These are phyloP conservation scores for Aspergillus vadensis DNA, from an alignment of 2,329 filamentous ascomycete species.

Conservation along the genomic window DNA sequence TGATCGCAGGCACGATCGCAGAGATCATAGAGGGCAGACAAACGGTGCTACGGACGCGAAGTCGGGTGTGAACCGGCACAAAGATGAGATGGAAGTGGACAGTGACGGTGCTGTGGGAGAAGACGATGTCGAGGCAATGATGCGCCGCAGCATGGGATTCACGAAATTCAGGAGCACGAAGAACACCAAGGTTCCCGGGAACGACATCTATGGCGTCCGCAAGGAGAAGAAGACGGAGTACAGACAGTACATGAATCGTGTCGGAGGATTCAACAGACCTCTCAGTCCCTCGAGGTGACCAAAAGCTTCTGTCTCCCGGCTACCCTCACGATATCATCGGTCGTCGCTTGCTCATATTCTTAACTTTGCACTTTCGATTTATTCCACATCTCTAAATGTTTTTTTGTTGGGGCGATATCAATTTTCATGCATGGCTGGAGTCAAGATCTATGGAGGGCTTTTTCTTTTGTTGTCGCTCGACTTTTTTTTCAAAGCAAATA, in stretches of 20 bases:
- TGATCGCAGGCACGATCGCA: constrained; percentile 36
- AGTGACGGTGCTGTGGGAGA: constrained; percentile 55
- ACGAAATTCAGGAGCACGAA: constrained; percentile 83
- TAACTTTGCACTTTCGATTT: constrained; percentile 5
- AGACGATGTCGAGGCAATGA: constrained; percentile 70
- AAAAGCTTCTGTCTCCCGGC: background rate
- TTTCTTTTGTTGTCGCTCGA: background rate
- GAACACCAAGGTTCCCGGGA: constrained; percentile 83
- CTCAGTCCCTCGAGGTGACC: constrained; percentile 48
- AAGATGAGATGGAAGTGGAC: constrained; percentile 41
- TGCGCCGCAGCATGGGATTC: constrained; percentile 90
- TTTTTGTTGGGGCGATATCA: constrained; percentile 19
- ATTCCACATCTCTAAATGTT: constrained; percentile 8
- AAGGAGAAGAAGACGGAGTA: constrained; percentile 97
- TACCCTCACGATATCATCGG: background rate
- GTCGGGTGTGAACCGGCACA: constrained; percentile 21
- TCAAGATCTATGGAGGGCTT: constrained; percentile 19
- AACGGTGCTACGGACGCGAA: constrained; percentile 29
- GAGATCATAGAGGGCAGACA: constrained; percentile 27
- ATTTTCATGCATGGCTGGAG: constrained; percentile 34
- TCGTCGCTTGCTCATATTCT: constrained; percentile 12
- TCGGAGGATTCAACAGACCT: constrained; percentile 53
- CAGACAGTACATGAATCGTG: constrained; percentile 82
- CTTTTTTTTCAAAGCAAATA: constrained; percentile 8
- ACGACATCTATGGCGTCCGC: constrained; percentile 76